These are phyloP conservation scores for Lecanicillium sp. DNA, from an alignment of 2,329 filamentous ascomycete genomes.

Conservation along the genomic window DNA sequence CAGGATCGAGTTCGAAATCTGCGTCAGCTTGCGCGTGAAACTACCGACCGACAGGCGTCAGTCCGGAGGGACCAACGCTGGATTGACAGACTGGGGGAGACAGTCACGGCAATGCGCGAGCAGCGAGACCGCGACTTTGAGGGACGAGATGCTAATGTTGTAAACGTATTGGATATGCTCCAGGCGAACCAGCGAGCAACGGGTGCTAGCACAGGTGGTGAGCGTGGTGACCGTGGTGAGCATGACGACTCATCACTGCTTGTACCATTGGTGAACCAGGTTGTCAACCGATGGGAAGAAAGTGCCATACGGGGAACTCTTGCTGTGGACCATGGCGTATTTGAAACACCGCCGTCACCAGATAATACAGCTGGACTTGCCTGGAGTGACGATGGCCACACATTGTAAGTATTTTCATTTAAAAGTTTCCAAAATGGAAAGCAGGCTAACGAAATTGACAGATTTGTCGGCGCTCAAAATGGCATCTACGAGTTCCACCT, in stretches of 20 bases:
- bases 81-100: constrained; percentile 27
- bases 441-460: constrained; percentile 22
- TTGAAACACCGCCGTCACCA: constrained; percentile 36
- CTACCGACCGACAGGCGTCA: constrained; percentile 10
- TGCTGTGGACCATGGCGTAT: constrained; percentile 28
- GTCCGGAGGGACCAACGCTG: constrained; percentile 22
- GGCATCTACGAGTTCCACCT: constrained; percentile 70
- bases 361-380: constrained; percentile 53
- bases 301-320: constrained; percentile 24
- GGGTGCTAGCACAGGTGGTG: not conserved
- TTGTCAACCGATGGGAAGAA: constrained; percentile 29
- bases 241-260: constrained; percentile 27
- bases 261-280: constrained; percentile 28
- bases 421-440: constrained; percentile 1
- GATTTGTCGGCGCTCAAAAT: constrained; percentile 58
- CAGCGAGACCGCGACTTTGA: constrained; percentile 24
- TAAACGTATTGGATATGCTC: constrained; percentile 28
- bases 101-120: constrained; percentile 25
- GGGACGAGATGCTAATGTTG: constrained; percentile 16
- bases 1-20: constrained; percentile 24
- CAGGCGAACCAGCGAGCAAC: constrained; percentile 21
- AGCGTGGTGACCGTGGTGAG: constrained; percentile 18
- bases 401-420: constrained; percentile 38
- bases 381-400: constrained; percentile 54
- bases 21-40: constrained; percentile 23